Evolutionary conservation across 2,329 filamentous ascomycete species (phyloP).

Genomic region (Colletotrichum falcatum): DNA sequence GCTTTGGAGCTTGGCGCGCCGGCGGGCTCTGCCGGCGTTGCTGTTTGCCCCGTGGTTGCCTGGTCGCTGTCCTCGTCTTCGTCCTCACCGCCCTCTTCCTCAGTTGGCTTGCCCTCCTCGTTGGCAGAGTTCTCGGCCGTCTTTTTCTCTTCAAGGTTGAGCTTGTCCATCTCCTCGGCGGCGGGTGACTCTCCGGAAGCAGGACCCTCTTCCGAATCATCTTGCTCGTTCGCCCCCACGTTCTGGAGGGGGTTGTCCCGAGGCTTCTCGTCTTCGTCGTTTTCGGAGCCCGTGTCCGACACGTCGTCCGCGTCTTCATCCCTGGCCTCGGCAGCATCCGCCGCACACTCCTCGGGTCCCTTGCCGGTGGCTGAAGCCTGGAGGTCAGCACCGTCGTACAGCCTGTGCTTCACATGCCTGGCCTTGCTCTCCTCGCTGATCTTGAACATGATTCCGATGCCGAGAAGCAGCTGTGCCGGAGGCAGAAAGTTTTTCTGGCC

Average conservation of each 20-base stretch:
- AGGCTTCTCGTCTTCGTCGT: conserved; percentile 46
- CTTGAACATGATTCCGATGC: conserved; percentile 88
- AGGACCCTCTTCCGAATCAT: conserved; percentile 46
- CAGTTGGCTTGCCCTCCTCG: conserved; percentile 41
- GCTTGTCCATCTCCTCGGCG: conserved; percentile 31
- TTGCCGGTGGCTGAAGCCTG: conserved; percentile 44
- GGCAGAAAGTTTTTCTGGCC: conserved; percentile 94
- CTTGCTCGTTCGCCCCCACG: conserved; percentile 44
- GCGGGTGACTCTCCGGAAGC: conserved; percentile 42
- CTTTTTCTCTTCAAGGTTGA: conserved; percentile 38
- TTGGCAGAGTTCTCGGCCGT: conserved; percentile 39
- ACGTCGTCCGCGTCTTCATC: conserved; percentile 49
- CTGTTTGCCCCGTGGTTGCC: conserved; percentile 24
- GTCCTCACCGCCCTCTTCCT: conserved; percentile 44
- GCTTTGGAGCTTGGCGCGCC: conserved; percentile 35
- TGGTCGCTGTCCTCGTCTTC: conserved; percentile 43
- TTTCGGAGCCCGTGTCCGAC: conserved; percentile 51
- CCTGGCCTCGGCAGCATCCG: conserved; percentile 44
- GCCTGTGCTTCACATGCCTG: conserved; percentile 81
- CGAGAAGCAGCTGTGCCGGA: conserved; percentile 87
- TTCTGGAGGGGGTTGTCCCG: conserved; percentile 55
- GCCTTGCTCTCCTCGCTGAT: conserved; percentile 89
- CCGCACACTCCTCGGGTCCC: conserved; percentile 26
- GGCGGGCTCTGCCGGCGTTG: conserved; percentile 26
- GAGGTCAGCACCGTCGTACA: conserved; percentile 41